These are phyloP conservation scores for Aspergillus proliferans DNA, from an alignment of 2,329 filamentous ascomycete genomes.

Conservation along the genomic window DNA sequence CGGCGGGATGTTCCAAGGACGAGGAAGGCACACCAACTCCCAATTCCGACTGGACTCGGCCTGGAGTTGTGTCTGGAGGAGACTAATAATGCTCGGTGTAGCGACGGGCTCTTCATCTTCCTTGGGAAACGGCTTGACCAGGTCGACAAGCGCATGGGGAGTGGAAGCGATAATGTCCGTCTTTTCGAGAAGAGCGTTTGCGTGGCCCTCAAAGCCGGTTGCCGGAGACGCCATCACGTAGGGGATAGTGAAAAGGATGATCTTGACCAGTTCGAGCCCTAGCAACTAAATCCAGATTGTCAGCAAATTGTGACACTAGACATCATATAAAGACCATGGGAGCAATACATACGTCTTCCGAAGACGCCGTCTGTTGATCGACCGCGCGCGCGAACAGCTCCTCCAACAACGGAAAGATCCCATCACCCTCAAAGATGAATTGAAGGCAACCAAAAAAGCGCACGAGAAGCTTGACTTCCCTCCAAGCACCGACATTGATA, in stretches of 20 bases:
- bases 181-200: constrained; percentile 76
- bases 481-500: constrained; percentile 72
- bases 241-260: constrained; percentile 89
- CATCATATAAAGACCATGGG: not conserved
- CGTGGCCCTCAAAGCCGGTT: constrained; percentile 64
- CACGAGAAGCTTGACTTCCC: constrained; percentile 81
- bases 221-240: constrained; percentile 76
- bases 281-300: constrained; percentile 43
- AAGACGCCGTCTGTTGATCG: constrained; percentile 85
- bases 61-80: constrained; percentile 82
- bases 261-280: constrained; percentile 83
- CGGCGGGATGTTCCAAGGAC: constrained; percentile 43
- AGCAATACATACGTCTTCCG: constrained; percentile 68
- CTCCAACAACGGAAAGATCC: constrained; percentile 76
- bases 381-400: constrained; percentile 90
- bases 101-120: constrained; percentile 56
- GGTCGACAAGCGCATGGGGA: constrained; percentile 72
- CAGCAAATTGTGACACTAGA: constrained; percentile 4
- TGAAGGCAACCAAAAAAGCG: constrained; percentile 87
- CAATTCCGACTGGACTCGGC: constrained; percentile 68
- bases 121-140: constrained; percentile 76
- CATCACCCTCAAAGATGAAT: constrained; percentile 71
- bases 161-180: constrained; percentile 91
- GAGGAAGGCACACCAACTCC: constrained; percentile 61
- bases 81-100: constrained; percentile 66